phyloP scores from a whole-genome alignment of 1,284 basidiomycete genomes.

The Cryptococcus wingfieldii region DNA sequence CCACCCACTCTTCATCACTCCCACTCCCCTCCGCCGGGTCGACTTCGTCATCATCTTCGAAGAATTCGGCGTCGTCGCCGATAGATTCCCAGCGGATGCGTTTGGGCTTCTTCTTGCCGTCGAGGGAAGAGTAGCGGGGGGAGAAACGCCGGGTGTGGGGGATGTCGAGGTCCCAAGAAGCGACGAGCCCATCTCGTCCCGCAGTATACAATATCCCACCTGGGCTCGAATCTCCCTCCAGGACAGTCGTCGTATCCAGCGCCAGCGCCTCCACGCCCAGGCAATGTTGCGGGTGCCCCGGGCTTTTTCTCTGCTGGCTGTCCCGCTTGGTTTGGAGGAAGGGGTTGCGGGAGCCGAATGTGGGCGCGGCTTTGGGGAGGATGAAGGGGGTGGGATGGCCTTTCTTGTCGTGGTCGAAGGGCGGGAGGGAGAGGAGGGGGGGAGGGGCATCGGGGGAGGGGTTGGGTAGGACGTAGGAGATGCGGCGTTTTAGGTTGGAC shows the following conservation, averaged over 20 bases:
- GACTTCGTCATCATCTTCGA: slow-evolving; percentile 65
- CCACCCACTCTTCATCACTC: slow-evolving; percentile 18
- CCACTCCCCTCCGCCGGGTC: slow-evolving; percentile 29
- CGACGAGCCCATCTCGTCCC: slow-evolving; percentile 85
- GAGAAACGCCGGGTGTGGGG: slow-evolving; percentile 54
- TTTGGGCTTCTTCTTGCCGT: not conserved
- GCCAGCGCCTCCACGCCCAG: slow-evolving; percentile 80
- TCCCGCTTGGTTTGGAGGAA: slow-evolving; percentile 21
- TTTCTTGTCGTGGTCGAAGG: slow-evolving; percentile 57
- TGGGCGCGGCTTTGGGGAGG: slow-evolving; percentile 46
- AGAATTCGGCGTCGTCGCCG: slow-evolving; percentile 50
- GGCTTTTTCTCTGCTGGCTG: slow-evolving; percentile 15
- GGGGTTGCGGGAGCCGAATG: slow-evolving; percentile 24
- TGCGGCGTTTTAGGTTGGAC: slow-evolving; percentile 51
- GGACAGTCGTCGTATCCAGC: slow-evolving; percentile 73
- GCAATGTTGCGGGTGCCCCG: slow-evolving; percentile 70
- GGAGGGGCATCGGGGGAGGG: slow-evolving; percentile 56
- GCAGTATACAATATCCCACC: slow-evolving; percentile 91
- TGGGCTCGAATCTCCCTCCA: slow-evolving; percentile 61
- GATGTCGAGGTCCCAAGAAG: slow-evolving; percentile 83
- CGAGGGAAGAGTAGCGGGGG: slow-evolving; percentile 42
- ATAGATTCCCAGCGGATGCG: slow-evolving; percentile 38
- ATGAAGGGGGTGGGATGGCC: slow-evolving; percentile 66
- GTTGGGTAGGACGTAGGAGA: slow-evolving; percentile 81
- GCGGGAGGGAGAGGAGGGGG: slow-evolving; percentile 67